These are phyloP conservation scores for Clitopilus passeckerianus DNA, from an alignment of 768 basidiomycete genomes.

Conservation along the genomic window DNA sequence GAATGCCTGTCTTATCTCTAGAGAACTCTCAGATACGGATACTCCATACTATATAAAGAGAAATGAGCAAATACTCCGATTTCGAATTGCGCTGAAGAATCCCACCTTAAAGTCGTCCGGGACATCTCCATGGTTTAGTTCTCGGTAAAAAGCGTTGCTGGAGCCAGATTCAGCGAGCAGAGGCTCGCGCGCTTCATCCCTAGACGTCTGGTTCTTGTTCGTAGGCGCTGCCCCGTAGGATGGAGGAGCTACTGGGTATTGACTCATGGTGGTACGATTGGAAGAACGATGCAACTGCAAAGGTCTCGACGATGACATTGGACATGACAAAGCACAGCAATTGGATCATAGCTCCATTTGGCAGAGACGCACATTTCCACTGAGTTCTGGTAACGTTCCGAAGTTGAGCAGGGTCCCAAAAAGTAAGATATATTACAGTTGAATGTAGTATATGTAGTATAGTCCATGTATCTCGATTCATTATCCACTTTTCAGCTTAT, in stretches of 20 bases:
- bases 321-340: background rate
- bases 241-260: slow-evolving; percentile 59
- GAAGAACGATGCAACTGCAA: background rate
- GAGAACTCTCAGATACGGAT: slow-evolving; percentile 70
- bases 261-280: slow-evolving; percentile 42
- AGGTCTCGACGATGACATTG: background rate
- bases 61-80: background rate
- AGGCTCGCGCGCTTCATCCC: slow-evolving; percentile 43
- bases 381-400: too few relatives aligned
- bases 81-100: slow-evolving; percentile 5
- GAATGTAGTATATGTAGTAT: too few relatives aligned
- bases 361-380: background rate
- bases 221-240: slow-evolving; percentile 44
- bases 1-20: slow-evolving; percentile 80
- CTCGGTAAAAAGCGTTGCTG: slow-evolving; percentile 57
- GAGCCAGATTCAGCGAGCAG: slow-evolving; percentile 42
- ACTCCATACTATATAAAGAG: slow-evolving; percentile 62
- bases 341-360: background rate
- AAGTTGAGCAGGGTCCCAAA: background rate
- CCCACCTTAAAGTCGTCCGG: slow-evolving; percentile 92
- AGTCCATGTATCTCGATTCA: background rate
- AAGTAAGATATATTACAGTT: too few relatives aligned
- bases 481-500: slow-evolving; percentile 3
- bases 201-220: slow-evolving; percentile 21
- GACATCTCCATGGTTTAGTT: slow-evolving; percentile 67